These are phyloP conservation scores for Pichia ethanolica DNA, from an alignment of 805 yeast species.

Conservation along the genomic window DNA sequence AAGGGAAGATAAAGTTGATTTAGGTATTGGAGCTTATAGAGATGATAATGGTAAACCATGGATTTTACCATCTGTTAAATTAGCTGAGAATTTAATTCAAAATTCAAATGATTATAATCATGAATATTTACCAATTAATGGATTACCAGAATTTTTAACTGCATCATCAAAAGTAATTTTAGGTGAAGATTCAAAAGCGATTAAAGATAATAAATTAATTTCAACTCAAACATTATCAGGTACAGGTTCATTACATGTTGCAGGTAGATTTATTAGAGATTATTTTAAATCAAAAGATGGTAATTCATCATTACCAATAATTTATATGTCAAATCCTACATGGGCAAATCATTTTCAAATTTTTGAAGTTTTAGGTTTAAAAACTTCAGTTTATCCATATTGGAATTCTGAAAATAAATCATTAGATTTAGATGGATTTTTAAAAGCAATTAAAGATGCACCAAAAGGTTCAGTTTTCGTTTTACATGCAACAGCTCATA, in stretches of 20 bases:
- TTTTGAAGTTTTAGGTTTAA: constrained; percentile 62
- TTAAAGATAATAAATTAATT: constrained; percentile 41
- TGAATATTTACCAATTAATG: constrained; percentile 82
- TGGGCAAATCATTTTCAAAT: constrained; percentile 95
- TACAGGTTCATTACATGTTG: constrained; percentile 87
- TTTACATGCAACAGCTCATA: constrained; percentile 94
- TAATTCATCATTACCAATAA: constrained; percentile 27
- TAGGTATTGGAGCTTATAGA: constrained; percentile 93
- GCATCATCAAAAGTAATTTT: constrained; percentile 70
- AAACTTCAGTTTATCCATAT: constrained; percentile 70
- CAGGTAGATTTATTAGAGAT: constrained; percentile 59
- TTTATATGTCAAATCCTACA: constrained; percentile 84
- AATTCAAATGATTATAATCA: constrained; percentile 62
- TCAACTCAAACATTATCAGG: constrained; percentile 79
- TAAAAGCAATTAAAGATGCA: constrained; percentile 56
- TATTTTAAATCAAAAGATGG: constrained; percentile 33
- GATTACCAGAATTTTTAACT: constrained; percentile 57
- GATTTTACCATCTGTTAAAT: constrained; percentile 71
- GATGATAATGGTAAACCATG: constrained; percentile 86
- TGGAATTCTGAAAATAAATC: constrained; percentile 70
- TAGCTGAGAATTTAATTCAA: constrained; percentile 62
- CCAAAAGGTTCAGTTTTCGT: constrained; percentile 72
- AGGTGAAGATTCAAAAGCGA: constrained; percentile 51
- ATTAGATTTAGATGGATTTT: constrained; percentile 63
- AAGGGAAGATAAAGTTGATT: constrained; percentile 65